Evolutionary conservation across 805 yeast genomes (phyloP), one percentile per base, ranked within the genome.

Genomic region (Schizosaccharomyces cryophilus): DNA sequence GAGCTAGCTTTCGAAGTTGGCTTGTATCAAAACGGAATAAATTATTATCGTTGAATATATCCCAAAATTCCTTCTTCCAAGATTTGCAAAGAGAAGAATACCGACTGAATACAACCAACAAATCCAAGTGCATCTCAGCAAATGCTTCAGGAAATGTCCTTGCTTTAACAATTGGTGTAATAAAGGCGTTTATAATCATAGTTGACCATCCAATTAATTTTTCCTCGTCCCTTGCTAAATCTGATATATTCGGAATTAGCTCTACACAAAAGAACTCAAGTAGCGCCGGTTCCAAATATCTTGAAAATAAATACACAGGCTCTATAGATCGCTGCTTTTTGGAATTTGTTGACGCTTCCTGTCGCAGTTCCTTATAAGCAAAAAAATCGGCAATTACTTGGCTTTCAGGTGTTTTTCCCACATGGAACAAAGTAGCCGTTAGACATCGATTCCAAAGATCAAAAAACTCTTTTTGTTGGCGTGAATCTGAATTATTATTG

Each of bases 51-150:
- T 77, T 75, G 62, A 86, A 76, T 0, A 80, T 70, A 59, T 90
- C 97, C 54, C 73, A 73, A 0, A 88, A 76, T 26, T 81, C 63
- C 2, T 75, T 68, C 66, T 78, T 84, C 94, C 96, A 85, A 1
- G 71, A 74, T 66, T 77, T 83, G 67, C 66, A 66, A 73, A 77
- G 65, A 55, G 65, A 63, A 3, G 73, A 67, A 15, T 65, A 70
- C 62, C 63, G 69, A 54, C 68, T 66, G 1, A 75, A 62, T 3
- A 67, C 65, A 2, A 67, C 68, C 24, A 84, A 66, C 26, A 87
- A 70, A 1, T 73, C 69, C 19, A 83, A 61, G 1, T 78, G 73
- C 62, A 74, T 73, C 0, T 65, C 61, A 1, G 79, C 72, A 4
- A 78, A 68, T 1, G 73, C 73, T 19, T 66, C 64, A 1, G 74